These are phyloP conservation scores for Skeletonema grethae DNA, from an alignment of 108 stramenopile genomes.

Conservation along the genomic window DNA sequence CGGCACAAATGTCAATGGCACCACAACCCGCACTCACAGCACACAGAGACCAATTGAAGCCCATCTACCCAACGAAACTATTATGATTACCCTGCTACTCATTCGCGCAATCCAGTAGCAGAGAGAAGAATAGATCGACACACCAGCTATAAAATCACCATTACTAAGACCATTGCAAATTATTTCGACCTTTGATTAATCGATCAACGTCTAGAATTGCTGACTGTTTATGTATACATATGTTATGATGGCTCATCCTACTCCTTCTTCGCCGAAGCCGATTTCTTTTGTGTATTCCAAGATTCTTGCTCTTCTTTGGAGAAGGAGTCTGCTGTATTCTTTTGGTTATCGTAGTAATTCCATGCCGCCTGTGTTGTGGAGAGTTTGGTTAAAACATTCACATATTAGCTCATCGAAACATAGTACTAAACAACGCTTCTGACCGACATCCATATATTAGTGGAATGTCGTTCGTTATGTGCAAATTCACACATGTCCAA, in stretches of 20 bases:
- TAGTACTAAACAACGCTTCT: not conserved
- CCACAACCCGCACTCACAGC: not conserved
- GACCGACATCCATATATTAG: no score
- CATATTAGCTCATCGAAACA: no score
- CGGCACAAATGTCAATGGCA: slow-evolving; percentile 22
- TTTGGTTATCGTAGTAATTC: slow-evolving; percentile 46
- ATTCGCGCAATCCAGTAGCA: no score
- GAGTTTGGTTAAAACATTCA: not conserved
- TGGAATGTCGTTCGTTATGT: no score
- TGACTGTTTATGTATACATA: not conserved
- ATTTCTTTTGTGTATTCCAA: slow-evolving; percentile 45
- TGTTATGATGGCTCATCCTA: not conserved
- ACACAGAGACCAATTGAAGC: no score
- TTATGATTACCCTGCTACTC: no score
- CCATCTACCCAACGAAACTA: no score
- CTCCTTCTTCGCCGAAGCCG: not conserved
- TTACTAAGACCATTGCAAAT: no score
- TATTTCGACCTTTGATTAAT: no score
- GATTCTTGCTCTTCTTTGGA: slow-evolving; percentile 47
- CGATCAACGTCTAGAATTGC: not conserved
- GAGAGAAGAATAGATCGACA: no score
- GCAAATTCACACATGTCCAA: no score
- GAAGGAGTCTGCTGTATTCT: slow-evolving; percentile 44
- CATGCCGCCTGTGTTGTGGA: slow-evolving; percentile 32
- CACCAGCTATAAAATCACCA: no score